Evolutionary conservation across 1,284 basidiomycete species (phyloP).

Genomic region (Ustilago curta): DNA sequence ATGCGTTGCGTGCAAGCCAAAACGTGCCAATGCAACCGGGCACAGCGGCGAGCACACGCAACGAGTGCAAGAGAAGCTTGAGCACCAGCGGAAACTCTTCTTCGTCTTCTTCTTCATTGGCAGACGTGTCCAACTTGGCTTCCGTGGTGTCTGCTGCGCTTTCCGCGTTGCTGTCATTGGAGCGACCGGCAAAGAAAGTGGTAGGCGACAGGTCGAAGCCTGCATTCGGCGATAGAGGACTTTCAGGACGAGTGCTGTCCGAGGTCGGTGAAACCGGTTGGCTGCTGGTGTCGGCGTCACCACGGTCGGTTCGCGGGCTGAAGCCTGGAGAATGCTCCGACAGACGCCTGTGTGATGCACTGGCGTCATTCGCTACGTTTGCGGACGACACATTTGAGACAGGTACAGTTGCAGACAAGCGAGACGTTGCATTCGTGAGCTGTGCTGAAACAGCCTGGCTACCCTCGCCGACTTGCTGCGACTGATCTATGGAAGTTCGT

Average conservation of each 20-base stretch:
- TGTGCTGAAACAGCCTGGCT: background rate
- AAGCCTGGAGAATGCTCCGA: background rate
- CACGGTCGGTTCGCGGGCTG: background rate
- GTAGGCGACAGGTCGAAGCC: background rate
- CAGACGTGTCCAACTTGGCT: background rate
- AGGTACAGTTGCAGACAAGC: background rate
- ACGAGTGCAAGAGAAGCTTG: slow-evolving; percentile 56
- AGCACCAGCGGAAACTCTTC: slow-evolving; percentile 54
- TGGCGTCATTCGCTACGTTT: too few relatives aligned
- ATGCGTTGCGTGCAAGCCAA: slow-evolving; percentile 58
- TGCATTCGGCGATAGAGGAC: slow-evolving; percentile 6
- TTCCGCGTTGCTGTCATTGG: background rate
- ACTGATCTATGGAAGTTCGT: background rate
- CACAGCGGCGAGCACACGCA: slow-evolving; percentile 66
- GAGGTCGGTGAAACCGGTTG: slow-evolving; percentile 22
- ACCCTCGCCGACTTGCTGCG: background rate
- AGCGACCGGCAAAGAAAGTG: background rate
- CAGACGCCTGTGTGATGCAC: background rate
- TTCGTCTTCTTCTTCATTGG: slow-evolving; percentile 18
- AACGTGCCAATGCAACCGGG: slow-evolving; percentile 65
- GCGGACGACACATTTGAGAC: too few relatives aligned
- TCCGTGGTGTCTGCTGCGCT: background rate
- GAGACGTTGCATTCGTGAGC: background rate
- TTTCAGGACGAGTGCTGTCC: slow-evolving; percentile 29
- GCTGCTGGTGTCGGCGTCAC: slow-evolving; percentile 13